Percentiles rank a stretch among this genome's conserved stretches.
Evolutionary conservation across 1,139 yeast genomes (phyloP).

Genomic region (Hansenula sp.): DNA sequence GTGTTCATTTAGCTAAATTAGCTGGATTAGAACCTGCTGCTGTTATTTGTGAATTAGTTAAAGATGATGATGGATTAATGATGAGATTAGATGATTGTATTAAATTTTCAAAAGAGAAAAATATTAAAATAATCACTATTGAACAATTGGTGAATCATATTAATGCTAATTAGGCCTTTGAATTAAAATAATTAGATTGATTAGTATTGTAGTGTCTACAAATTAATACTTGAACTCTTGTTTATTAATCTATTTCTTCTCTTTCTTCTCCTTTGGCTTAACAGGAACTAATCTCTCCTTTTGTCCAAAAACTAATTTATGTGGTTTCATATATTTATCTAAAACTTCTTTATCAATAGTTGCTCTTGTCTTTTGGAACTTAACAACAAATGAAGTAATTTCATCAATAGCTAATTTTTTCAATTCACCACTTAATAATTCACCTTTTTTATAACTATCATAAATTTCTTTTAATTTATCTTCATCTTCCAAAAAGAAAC

Average conservation of each 20-base stretch:
- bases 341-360: constrained; percentile 64
- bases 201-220: neutral
- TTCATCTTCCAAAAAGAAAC: constrained; percentile 88
- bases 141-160: constrained; percentile 66
- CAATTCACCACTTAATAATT: constrained; percentile 87
- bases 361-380: constrained; percentile 76
- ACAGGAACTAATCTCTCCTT: constrained; percentile 68
- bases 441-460: constrained; percentile 72
- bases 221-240: neutral
- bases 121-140: constrained; percentile 74
- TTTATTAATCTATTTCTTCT: constrained; percentile 10
- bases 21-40: constrained; percentile 83
- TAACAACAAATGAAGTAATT: constrained; percentile 72
- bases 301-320: constrained; percentile 70
- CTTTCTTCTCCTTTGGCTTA: constrained; percentile 42
- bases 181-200: neutral
- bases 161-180: constrained; percentile 7
- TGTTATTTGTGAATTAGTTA: constrained; percentile 89
- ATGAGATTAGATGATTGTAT: constrained; percentile 88
- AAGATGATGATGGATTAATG: constrained; percentile 93
- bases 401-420: constrained; percentile 82
- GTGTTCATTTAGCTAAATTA: constrained; percentile 78
- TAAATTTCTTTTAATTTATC: constrained; percentile 62
- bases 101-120: constrained; percentile 57
- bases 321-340: constrained; percentile 77